Base-by-base conservation (phyloP, 2,329 filamentous ascomycete genomes). In the Epichloe bromicola region DNA sequence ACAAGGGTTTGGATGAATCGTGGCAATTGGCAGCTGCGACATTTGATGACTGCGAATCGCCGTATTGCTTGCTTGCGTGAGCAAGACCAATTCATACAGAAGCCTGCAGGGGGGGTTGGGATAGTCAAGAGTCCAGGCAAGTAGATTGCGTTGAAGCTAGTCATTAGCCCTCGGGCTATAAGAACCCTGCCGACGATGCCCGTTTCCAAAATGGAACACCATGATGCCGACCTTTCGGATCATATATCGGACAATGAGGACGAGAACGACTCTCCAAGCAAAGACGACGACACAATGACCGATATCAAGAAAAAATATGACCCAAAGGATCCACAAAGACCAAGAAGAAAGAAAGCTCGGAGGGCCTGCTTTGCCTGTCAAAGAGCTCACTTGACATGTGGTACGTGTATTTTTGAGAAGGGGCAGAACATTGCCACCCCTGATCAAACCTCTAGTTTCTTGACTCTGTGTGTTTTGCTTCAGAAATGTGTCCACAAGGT, bases 361-460 rank as follows among this genome's bases (percentile, higher is more conserved):
- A 79, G 93, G 67, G 93, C 93, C 52, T 98, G 93, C 69, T 95
- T 86, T 78, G 91, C 93, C 56, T 98, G 93, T 70, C 93, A 98
- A 72, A 79, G 91, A 69, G 93, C 93, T 56, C 93, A 98, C 78
- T 74, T 98, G 66, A 98, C 93, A 57, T 98, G 93, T 74, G 91
- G 93, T 97, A 86, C 79, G 90, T 82, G 56, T 52, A 33, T 38
- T 37, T 15, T 38, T 30, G 26, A 30, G 8, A 30, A 30, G 26
- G 8, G 26, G 8, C 26, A 30, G 26, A 30, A 30, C 8, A 30
- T 30, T 30, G 8, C 3, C 26, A 30, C 26, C 26, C 26, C 11
- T 30, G 26, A 11, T 30, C 3, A 30, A 3, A 30, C 4, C 15
- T 37, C 6, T n/a, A 37, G 36, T 37, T 14, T 37, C 36, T 14